Evolutionary conservation across 768 basidiomycete species (phyloP), one percentile per base, ranked within the genome.

Genomic region (Phlegmacium glaucopus): DNA sequence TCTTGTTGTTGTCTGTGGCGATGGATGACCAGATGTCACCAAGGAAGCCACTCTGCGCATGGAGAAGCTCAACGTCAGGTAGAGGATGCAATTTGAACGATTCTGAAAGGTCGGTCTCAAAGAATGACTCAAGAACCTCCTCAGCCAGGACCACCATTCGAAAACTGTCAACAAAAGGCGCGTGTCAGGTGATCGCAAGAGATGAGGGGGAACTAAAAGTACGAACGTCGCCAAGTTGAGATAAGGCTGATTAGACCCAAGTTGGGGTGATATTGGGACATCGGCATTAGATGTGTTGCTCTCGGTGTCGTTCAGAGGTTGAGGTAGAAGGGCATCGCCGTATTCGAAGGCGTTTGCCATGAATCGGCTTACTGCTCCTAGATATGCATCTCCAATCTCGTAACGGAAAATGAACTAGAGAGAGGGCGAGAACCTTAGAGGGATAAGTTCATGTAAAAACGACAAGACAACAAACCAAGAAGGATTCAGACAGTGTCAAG

Each of bases 291-390:
- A 22, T 7, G 54, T 55, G 45, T 68, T 63, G 46, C 65, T 48
- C 10, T 53, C 55, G 29, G 52, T 48, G 17, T 54, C 45, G 18
- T 48, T 30, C 34, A 76, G 75, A 12, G 70, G 53, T 56, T 72
- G 72, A 35, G 86, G 87, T 12, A 89, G 69, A n/a, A 92, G 75
- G n/a, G 92, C 86, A 68, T 96, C 94, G 2, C 94, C 96, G 48
- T 94, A 97, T 61, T 99, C 96, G 58, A 97, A 99, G 0, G 95
- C 92, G 59, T 99, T 98, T 32, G 94, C 88, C 85, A 98, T 94
- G 64, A 97, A 95, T 35, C 93, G 85, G 54, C 92, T 94, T 53
- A 99, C 90, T 17, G 95, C 92, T 1, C 94, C 96, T 17, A 99
- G 76, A 62, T 95, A 99, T 4, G 92, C 90, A 64, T 99, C 96